Conservation (phyloP, 176 grass and related monocot genomes). For the Tuctoria greenei region DNA sequence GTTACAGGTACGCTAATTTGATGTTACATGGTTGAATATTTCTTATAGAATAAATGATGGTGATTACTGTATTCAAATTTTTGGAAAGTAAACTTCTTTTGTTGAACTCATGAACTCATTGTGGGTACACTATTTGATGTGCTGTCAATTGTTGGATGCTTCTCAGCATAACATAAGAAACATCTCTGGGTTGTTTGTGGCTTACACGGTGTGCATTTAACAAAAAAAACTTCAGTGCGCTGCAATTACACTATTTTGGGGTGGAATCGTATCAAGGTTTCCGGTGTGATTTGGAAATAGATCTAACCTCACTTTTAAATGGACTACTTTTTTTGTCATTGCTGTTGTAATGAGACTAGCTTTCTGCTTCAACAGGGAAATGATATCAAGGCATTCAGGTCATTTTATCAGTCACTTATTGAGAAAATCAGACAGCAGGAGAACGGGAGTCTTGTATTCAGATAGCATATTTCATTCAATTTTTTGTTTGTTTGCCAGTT, state of each 20-base stretch:
- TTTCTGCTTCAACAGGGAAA: slow-evolving; percentile 59
- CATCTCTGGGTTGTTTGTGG: slow-evolving; percentile 2
- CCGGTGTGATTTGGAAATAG: slow-evolving; percentile 1
- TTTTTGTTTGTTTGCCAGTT: slow-evolving; percentile 30
- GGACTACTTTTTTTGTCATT: slow-evolving; percentile 11
- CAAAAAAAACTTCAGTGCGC: slow-evolving; percentile 3
- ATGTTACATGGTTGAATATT: slow-evolving; percentile 6
- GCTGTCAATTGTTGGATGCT: neutral
- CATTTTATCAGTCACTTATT: slow-evolving; percentile 85
- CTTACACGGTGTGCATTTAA: slow-evolving; percentile 9
- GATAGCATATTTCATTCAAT: slow-evolving; percentile 64
- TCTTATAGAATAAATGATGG: neutral
- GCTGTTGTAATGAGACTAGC: slow-evolving; percentile 8
- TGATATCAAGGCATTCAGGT: slow-evolving; percentile 79
- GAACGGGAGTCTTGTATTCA: slow-evolving; percentile 90
- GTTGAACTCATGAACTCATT: slow-evolving; percentile 20
- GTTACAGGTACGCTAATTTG: slow-evolving; percentile 57
- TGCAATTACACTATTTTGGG: slow-evolving; percentile 11
- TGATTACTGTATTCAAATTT: slow-evolving; percentile 23
- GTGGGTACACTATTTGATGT: slow-evolving; percentile 7
- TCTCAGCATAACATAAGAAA: slow-evolving; percentile 9
- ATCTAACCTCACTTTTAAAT: neutral
- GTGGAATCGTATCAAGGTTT: neutral
- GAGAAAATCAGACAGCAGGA: slow-evolving; percentile 87
- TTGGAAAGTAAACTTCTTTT: neutral